Conservation (phyloP, 148 eudicot genomes). For the Camellia japonica region DNA sequence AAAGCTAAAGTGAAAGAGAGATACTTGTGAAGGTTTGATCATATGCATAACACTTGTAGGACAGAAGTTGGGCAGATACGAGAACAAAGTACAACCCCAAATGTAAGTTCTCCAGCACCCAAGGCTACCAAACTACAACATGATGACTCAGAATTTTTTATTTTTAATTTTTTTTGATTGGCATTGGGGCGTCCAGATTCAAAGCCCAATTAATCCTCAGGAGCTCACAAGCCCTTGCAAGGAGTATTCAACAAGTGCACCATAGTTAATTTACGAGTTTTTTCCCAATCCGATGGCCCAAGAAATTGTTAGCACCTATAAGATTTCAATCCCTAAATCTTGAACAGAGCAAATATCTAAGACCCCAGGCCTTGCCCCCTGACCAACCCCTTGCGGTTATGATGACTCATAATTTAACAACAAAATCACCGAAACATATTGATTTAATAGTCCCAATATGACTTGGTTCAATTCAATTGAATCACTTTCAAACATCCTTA, state of each 20-base stretch:
- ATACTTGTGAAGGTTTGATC: neutral
- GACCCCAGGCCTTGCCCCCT: too few relatives aligned
- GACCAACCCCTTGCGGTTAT: neutral
- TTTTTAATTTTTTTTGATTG: too few relatives aligned
- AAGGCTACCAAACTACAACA: neutral
- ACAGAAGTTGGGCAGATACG: neutral
- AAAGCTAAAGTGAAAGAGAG: neutral
- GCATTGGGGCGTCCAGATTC: too few relatives aligned
- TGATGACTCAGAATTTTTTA: neutral
- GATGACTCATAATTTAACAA: neutral
- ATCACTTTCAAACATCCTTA: neutral
- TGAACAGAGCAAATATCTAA: too few relatives aligned
- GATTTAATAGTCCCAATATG: neutral
- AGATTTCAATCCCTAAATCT: too few relatives aligned
- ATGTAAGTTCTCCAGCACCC: neutral
- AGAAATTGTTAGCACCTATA: too few relatives aligned
- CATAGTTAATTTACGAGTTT: too few relatives aligned
- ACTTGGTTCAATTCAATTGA: constrained; percentile 10
- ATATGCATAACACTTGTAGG: neutral
- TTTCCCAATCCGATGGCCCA: too few relatives aligned
- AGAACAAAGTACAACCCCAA: neutral
- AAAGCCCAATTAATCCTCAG: too few relatives aligned
- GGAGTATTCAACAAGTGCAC: too few relatives aligned
- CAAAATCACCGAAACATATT: neutral
- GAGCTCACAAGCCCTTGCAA: too few relatives aligned